Evolutionary conservation across 805 yeast genomes (phyloP).

Genomic region (Metschnikowia similis): DNA sequence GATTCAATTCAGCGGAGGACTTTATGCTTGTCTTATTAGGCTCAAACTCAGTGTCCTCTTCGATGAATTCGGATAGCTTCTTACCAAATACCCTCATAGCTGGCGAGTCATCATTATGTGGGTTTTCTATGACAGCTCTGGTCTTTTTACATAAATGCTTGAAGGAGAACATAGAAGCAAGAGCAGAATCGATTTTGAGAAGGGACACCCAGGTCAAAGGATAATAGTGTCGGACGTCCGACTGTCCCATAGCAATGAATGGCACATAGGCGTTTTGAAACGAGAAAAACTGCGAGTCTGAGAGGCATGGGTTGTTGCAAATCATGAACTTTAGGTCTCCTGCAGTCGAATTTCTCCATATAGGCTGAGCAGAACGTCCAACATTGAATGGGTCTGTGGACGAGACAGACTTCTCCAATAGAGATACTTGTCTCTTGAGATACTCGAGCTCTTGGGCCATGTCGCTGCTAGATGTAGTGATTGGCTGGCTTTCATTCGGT

Average conservation of each 20-base stretch:
- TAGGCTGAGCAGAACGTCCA: neutral
- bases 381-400: neutral
- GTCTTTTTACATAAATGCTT: slow-evolving; percentile 3
- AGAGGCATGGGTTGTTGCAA: slow-evolving; percentile 14
- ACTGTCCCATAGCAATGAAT: slow-evolving; percentile 7
- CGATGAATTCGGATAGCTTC: slow-evolving; percentile 7
- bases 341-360: slow-evolving; percentile 5
- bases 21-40: slow-evolving; percentile 6
- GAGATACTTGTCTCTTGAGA: slow-evolving; percentile 17
- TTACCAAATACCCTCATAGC: slow-evolving; percentile 12
- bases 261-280: slow-evolving; percentile 29
- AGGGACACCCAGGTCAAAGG: slow-evolving; percentile 17
- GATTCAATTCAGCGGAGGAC: slow-evolving; percentile 7
- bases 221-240: slow-evolving; percentile 10
- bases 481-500: neutral
- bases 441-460: slow-evolving; percentile 18
- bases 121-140: neutral
- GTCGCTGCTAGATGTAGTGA: neutral
- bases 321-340: slow-evolving; percentile 6
- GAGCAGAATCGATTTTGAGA: slow-evolving; percentile 15
- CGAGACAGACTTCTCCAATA: slow-evolving; percentile 17
- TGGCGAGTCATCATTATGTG: slow-evolving; percentile 3
- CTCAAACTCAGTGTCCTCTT: slow-evolving; percentile 9
- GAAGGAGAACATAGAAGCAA: slow-evolving; percentile 17
- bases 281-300: slow-evolving; percentile 28